Evolutionary conservation across 495 filamentous ascomycete species (phyloP).

Genomic region (Gamarada debralockiae): DNA sequence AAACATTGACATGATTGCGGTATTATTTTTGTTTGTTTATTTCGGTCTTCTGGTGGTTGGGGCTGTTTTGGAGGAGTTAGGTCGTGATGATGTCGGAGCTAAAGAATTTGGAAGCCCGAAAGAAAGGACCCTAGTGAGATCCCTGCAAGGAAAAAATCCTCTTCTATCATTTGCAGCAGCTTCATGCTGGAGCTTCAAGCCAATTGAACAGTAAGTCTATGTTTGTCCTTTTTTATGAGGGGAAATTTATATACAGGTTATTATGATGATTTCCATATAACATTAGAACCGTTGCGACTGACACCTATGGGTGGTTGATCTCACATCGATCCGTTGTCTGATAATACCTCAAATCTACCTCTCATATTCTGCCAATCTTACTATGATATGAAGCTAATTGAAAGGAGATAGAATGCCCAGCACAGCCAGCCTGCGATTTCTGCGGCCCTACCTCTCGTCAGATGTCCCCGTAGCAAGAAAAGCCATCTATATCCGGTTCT

Average conservation of each 20-base stretch:
- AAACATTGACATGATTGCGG: conserved; percentile 80
- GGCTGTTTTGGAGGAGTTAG: conserved; percentile 8
- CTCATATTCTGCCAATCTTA: conserved; percentile 17
- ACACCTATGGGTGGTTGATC: conserved; percentile 63
- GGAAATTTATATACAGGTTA: not conserved
- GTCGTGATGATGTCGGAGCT: conserved; percentile 5
- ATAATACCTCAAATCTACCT: conserved; percentile 14
- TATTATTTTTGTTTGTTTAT: not conserved
- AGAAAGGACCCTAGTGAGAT: conserved; percentile 11
- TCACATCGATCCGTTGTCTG: conserved; percentile 44
- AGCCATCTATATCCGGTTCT: conserved; percentile 42
- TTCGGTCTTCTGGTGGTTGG: not conserved
- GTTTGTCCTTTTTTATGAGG: not conserved
- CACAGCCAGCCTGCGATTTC: conserved; percentile 37
- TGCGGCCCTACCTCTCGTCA: conserved; percentile 48
- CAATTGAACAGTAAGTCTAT: conserved; percentile 3
- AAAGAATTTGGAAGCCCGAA: not conserved
- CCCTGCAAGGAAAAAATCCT: not conserved
- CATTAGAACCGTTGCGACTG: conserved; percentile 95
- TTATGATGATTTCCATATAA: conserved; percentile 45
- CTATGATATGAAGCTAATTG: conserved; percentile 18
- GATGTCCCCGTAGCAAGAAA: conserved; percentile 23
- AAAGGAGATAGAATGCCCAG: conserved; percentile 32
- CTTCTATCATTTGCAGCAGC: too few species aligned
- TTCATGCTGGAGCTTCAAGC: not conserved